Evolutionary conservation across 495 filamentous ascomycete genomes (phyloP).

Genomic region (Bryoglossum gracile): DNA sequence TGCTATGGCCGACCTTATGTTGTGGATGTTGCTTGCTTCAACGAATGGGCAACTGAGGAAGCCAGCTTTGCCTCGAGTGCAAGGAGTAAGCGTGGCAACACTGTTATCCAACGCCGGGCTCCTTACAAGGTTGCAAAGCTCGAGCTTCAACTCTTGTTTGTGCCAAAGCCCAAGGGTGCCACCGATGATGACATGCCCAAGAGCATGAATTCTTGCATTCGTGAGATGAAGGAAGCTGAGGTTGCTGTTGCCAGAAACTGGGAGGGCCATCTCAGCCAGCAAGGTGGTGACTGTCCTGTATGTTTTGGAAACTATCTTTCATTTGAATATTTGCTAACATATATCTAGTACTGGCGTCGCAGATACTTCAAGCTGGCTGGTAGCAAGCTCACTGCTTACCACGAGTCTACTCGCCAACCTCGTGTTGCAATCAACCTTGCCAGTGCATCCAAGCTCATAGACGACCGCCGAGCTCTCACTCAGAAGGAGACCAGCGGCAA

Average conservation of each 20-base stretch:
- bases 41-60: slow-evolving; percentile 94
- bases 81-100: slow-evolving; percentile 77
- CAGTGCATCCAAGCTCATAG: slow-evolving; percentile 89
- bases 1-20: slow-evolving; percentile 82
- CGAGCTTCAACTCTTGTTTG: slow-evolving; percentile 85
- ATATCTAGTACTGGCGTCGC: slow-evolving; percentile 81
- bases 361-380: slow-evolving; percentile 94
- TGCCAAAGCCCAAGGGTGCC: slow-evolving; percentile 83
- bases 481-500: slow-evolving; percentile 71
- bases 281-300: slow-evolving; percentile 96
- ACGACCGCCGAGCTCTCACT: slow-evolving; percentile 76
- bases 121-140: slow-evolving; percentile 94
- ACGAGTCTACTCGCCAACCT: slow-evolving; percentile 90
- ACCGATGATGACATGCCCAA: slow-evolving; percentile 96
- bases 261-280: slow-evolving; percentile 89
- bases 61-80: slow-evolving; percentile 60
- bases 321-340: slow-evolving; percentile 26
- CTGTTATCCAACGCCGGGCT: slow-evolving; percentile 55
- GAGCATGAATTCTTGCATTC: slow-evolving; percentile 91
- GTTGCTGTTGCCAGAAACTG: slow-evolving; percentile 60
- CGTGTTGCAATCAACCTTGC: slow-evolving; percentile 94
- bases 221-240: slow-evolving; percentile 86
- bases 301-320: slow-evolving; percentile 33
- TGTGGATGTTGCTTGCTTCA: slow-evolving; percentile 88
- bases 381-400: slow-evolving; percentile 87